Base-by-base conservation (phyloP, 192 early-diverging fungal species). In the Rhizophlyctis rosea region DNA sequence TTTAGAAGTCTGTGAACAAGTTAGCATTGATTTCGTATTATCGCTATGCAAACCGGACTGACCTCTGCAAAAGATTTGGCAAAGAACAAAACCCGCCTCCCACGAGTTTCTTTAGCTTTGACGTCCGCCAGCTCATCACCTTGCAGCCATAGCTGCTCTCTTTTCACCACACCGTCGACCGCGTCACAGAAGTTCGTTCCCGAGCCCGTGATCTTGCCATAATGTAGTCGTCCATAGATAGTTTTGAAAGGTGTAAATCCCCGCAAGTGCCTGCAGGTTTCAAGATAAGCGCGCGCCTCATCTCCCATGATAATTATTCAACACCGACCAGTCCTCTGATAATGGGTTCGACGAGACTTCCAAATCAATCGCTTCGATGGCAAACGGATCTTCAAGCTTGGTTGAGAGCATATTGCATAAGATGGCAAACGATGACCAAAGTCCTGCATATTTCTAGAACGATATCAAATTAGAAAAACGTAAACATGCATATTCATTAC, bases 351-450 rank as follows among this genome's bases (percentile, higher is more conserved):
- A 44, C 18, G 39, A 44, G 39, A 44, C 9, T 18, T 13, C 7
- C 18, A 13, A 18, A 44, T 44, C 18, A 44, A 18, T 7, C 9
- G 7, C 18, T 7, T 9, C 24, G 23, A 52, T 7, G 9, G 25
- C 18, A 16, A 16, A 14, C 27, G 13, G 9, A 14, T 32, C 24
- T 14, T 14, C 32, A 7, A 54, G 1, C 28, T 13, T 4, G 31
- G 25, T 21, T 29, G 31, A 32, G 11, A 67, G 49, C 3, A 31
- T 34, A 33, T 58, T 67, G 57, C 65, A 67, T 25, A 67, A 33
- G 24, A 33, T 50, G 4, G 65, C 56, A n/a, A 67, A 21, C 3
- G 56, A 67, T 4, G 56, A 32, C 65, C 65, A 67, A 21, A 64
- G 33, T 14, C 48, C 3, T 25, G 4, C 35, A 27, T 59, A 67